Conservation (phyloP, 2,329 filamentous ascomycete genomes). For the Mycosphaerella arachidis region DNA sequence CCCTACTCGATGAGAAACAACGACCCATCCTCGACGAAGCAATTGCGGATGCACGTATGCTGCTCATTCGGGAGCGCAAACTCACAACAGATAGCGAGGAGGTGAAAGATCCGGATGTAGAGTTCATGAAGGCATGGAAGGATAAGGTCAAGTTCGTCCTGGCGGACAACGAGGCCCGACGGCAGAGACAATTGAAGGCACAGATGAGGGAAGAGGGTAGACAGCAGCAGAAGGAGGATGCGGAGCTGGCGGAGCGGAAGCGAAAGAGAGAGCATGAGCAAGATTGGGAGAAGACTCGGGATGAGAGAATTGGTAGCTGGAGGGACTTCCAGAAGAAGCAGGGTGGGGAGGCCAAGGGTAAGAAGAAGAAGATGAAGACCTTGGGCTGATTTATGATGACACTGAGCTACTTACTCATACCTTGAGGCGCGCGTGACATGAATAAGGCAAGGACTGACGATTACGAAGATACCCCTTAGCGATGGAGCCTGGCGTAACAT, state of each 20-base stretch:
- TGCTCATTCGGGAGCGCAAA: slow-evolving; percentile 90
- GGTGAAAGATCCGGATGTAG: slow-evolving; percentile 64
- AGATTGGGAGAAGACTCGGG: slow-evolving; percentile 89
- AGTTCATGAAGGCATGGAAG: slow-evolving; percentile 81
- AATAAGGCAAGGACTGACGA: neutral
- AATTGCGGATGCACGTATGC: slow-evolving; percentile 91
- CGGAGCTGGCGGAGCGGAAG: slow-evolving; percentile 65
- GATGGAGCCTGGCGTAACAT: neutral
- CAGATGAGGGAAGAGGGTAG: slow-evolving; percentile 96
- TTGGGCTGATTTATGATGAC: slow-evolving; percentile 38
- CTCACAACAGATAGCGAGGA: slow-evolving; percentile 87
- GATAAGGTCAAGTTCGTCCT: slow-evolving; percentile 86
- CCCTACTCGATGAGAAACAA: slow-evolving; percentile 90
- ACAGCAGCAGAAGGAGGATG: slow-evolving; percentile 78
- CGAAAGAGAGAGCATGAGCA: slow-evolving; percentile 77
- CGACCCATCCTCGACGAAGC: slow-evolving; percentile 84
- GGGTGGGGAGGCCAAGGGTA: slow-evolving; percentile 38
- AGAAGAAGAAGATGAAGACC: slow-evolving; percentile 52
- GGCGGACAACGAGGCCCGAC: slow-evolving; percentile 84
- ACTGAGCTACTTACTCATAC: too few relatives aligned
- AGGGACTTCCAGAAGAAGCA: slow-evolving; percentile 74
- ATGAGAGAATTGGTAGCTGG: slow-evolving; percentile 91
- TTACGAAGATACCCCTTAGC: neutral
- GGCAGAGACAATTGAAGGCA: slow-evolving; percentile 80
- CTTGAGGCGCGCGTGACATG: neutral